Conservation (phyloP, 1,284 basidiomycete species). For the Ustilago esculenta region DNA sequence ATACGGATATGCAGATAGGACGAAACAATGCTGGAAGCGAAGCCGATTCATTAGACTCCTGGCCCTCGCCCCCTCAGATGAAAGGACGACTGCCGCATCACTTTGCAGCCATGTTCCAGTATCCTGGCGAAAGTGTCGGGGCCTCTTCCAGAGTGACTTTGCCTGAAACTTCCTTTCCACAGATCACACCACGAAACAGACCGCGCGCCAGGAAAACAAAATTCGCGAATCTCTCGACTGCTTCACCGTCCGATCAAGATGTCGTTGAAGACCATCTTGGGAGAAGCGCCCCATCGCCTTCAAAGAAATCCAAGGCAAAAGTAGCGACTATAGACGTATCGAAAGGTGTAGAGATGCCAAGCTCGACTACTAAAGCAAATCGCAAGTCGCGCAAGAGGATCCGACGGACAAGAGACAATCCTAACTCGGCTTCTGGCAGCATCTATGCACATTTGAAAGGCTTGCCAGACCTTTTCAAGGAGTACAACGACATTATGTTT, state of each 20-base stretch:
- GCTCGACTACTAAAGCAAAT: neutral
- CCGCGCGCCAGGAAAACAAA: constrained; percentile 5
- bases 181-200: constrained; percentile 4
- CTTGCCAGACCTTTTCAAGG: constrained; percentile 33
- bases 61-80: neutral
- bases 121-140: neutral
- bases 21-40: too few relatives aligned
- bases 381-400: constrained; percentile 31
- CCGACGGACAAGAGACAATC: constrained; percentile 32
- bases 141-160: neutral
- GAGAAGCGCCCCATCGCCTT: constrained; percentile 1
- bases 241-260: neutral
- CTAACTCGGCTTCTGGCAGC: constrained; percentile 37
- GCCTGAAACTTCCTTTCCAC: neutral
- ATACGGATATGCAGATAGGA: neutral
- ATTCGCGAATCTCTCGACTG: neutral
- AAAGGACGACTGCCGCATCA: constrained; percentile 14
- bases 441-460: constrained; percentile 36
- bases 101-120: constrained; percentile 23
- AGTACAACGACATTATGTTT: constrained; percentile 43
- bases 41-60: too few relatives aligned
- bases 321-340: neutral
- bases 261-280: constrained; percentile 1
- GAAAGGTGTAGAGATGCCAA: neutral
- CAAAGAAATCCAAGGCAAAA: neutral